These are phyloP conservation scores for Rhynchospora tenuis DNA, from an alignment of 176 grass and related monocot species.

Conservation along the genomic window DNA sequence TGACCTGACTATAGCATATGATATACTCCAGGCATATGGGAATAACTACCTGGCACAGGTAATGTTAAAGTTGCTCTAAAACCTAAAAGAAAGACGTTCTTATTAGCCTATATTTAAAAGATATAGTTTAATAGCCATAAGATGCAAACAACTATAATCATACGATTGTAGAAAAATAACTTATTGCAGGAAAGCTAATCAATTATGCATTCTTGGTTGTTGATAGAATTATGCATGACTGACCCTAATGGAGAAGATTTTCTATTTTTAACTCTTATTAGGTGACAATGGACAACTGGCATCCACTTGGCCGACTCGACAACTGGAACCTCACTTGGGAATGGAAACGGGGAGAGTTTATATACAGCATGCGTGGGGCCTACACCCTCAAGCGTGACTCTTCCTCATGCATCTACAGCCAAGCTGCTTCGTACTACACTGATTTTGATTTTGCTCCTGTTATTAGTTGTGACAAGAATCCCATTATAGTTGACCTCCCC, in stretches of 20 bases:
- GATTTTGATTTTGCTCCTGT: conserved; percentile 71
- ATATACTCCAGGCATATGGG: conserved; percentile 53
- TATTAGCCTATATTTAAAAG: background rate
- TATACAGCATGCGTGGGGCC: conserved; percentile 68
- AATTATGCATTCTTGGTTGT: background rate
- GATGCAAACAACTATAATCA: background rate
- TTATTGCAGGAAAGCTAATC: background rate
- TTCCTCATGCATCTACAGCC: conserved; percentile 59
- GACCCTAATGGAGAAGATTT: background rate
- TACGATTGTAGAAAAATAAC: background rate
- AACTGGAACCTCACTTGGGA: conserved; percentile 99
- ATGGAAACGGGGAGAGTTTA: conserved; percentile 93
- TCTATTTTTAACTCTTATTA: background rate
- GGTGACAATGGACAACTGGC: conserved; percentile 84
- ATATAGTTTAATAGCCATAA: background rate
- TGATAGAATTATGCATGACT: background rate
- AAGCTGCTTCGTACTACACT: conserved; percentile 51
- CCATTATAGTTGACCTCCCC: conserved; percentile 84
- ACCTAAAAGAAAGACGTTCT: background rate
- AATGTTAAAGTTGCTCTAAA: background rate
- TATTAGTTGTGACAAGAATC: conserved; percentile 78
- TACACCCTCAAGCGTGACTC: conserved; percentile 66
- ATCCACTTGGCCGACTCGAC: conserved; percentile 73
- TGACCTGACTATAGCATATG: conserved; percentile 84
- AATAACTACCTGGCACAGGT: conserved; percentile 82